Conservation (phyloP, 495 filamentous ascomycete genomes). For the Talaromyces thailandensis region DNA sequence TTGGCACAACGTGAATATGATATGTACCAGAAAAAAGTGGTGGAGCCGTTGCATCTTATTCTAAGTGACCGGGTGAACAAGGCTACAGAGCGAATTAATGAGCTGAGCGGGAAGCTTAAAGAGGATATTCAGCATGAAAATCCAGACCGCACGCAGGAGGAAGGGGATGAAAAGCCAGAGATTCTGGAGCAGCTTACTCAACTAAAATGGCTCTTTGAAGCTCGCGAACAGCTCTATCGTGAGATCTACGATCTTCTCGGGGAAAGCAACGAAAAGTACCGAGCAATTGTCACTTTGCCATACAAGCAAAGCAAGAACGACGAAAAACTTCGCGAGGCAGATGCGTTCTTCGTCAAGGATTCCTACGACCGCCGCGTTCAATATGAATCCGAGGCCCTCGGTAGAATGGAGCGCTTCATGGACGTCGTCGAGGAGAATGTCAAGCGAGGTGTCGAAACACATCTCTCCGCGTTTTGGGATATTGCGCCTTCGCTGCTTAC, state of each 20-base stretch:
- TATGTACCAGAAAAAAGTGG: conserved; percentile 61
- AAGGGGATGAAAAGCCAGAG: conserved; percentile 92
- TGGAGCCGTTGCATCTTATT: conserved; percentile 68
- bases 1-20: conserved; percentile 66
- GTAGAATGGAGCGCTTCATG: conserved; percentile 69
- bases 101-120: conserved; percentile 61
- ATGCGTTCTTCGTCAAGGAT: conserved; percentile 75
- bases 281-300: conserved; percentile 67
- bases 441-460: conserved; percentile 77
- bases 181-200: conserved; percentile 88
- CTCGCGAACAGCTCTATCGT: conserved; percentile 74
- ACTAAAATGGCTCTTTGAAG: conserved; percentile 96
- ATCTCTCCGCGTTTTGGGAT: conserved; percentile 93
- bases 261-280: conserved; percentile 79
- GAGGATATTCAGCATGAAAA: conserved; percentile 61
- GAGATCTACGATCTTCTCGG: conserved; percentile 76
- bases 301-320: conserved; percentile 62
- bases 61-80: conserved; percentile 53
- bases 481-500: conserved; percentile 76
- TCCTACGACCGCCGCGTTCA: conserved; percentile 54
- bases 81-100: conserved; percentile 58
- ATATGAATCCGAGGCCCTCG: conserved; percentile 56
- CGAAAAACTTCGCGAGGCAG: conserved; percentile 66
- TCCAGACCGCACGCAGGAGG: conserved; percentile 80
- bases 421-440: conserved; percentile 79